Percentiles rank a stretch among this genome's conserved stretches.
Evolutionary conservation across 306 rosid genomes (phyloP).

Genomic region (Casuarina equisetifolia): DNA sequence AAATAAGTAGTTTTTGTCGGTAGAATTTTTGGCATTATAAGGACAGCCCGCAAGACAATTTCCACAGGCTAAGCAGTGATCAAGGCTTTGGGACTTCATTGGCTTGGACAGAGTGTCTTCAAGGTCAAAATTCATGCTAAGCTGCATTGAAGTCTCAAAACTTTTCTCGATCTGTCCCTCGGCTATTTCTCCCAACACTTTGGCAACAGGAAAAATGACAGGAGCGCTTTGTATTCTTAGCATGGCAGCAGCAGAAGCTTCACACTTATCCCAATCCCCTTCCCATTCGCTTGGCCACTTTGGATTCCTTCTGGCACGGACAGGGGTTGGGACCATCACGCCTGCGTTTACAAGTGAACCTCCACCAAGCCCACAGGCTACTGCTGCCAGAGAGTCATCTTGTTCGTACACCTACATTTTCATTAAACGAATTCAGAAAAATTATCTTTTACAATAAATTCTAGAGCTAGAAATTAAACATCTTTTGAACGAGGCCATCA

Average conservation of each 20-base stretch:
- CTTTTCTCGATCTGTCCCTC: conserved; percentile 23
- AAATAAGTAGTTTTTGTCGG: conserved; percentile 31
- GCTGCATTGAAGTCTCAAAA: conserved; percentile 30
- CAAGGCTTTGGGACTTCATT: neutral
- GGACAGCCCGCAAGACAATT: conserved; percentile 45
- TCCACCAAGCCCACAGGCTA: conserved; percentile 45
- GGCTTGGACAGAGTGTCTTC: conserved; percentile 25
- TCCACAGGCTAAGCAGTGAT: conserved; percentile 35
- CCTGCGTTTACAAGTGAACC: conserved; percentile 45
- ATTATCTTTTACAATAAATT: too few relatives aligned
- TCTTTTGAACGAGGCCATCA: neutral
- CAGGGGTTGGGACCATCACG: conserved; percentile 35
- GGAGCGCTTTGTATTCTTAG: conserved; percentile 32
- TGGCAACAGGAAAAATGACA: conserved; percentile 31
- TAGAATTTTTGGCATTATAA: conserved; percentile 39
- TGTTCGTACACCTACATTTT: conserved; percentile 27
- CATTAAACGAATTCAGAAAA: neutral
- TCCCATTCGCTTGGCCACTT: conserved; percentile 48
- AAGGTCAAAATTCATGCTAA: conserved; percentile 33
- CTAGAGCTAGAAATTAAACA: neutral
- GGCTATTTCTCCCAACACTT: conserved; percentile 26
- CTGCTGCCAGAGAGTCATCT: conserved; percentile 31
- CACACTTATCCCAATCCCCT: conserved; percentile 38
- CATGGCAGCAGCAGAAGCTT: conserved; percentile 41
- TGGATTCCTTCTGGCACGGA: conserved; percentile 31